Base-by-base conservation (phyloP, 2,329 filamentous ascomycete genomes). In the Lojkania enalia region DNA sequence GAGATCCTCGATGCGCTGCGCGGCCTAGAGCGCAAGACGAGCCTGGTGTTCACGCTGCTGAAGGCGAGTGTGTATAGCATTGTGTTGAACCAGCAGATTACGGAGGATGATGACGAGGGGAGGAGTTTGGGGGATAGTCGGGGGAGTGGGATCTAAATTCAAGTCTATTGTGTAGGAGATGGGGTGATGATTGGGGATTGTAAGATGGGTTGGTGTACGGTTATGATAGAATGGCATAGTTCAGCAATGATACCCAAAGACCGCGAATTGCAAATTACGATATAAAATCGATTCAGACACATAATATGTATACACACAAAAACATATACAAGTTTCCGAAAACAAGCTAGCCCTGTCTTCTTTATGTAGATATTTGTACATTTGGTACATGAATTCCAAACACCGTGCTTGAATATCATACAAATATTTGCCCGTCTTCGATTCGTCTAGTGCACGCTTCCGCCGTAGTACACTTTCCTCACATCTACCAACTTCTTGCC, bases 41-140 rank as follows among this genome's bases (percentile, higher is more conserved):
- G 90, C 57, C 77, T 96, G 42, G 92, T 96, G 16, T 97, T 95
- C 71, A 99, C 94, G 51, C 73, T 97, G 66, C 80, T 99, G 66
- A 99, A 99, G 77, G 92, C 94, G 14, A 97, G 92, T 71, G 94
- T 99, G 53, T 99, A 99, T 75, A 95, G 88, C 67, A 99, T 99
- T 75, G 91, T 99, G 50, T 71, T 99, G 75, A 92, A 99, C 80
- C 92, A 97, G 79, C 89, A 97, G 80, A 67, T 69, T 44, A 32
- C 35, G 11, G 20, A 20, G 37, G 39, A 21, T 11, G 21, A 35
- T 27, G 21, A 21, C 33, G 41, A 35, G 39, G 31, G 42, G 18
- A 37, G 33, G 38, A 31, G 23, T 18, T n/a, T n/a, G 41, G 7
- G 21, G 23, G 20, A 15, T 29, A 30, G 27, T 37, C 21, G 19